Percentiles rank a stretch among this genome's conserved stretches.
Evolutionary conservation across 2,329 filamentous ascomycete genomes (phyloP).

Genomic region (Phialophora macrospora): DNA sequence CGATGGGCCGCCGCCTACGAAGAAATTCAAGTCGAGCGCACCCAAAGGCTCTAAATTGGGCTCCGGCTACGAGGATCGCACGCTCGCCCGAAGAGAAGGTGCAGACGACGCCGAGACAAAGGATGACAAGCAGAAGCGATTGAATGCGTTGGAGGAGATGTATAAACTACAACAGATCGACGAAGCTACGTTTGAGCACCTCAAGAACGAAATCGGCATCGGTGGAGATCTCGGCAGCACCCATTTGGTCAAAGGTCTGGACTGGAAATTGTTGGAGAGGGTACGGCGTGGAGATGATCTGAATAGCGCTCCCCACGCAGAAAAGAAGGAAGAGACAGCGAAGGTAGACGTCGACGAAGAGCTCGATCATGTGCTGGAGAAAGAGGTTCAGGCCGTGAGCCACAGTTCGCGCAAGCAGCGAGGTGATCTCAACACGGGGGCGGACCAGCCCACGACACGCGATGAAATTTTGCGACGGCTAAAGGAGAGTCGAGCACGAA

Average conservation of each 20-base stretch:
- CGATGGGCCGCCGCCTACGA: constrained; percentile 61
- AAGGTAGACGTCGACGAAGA: constrained; percentile 66
- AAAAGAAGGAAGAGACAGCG: constrained; percentile 40
- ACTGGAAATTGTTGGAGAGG: constrained; percentile 70
- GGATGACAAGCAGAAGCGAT: constrained; percentile 64
- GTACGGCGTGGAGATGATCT: constrained; percentile 62
- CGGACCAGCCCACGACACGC: constrained; percentile 54
- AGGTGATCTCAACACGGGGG: constrained; percentile 36
- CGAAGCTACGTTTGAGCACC: constrained; percentile 73
- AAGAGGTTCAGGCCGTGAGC: constrained; percentile 40
- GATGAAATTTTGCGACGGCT: constrained; percentile 65
- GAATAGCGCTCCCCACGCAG: constrained; percentile 43
- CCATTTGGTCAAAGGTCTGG: constrained; percentile 88
- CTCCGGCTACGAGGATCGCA: constrained; percentile 81
- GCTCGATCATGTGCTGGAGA: constrained; percentile 51
- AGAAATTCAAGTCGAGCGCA: constrained; percentile 74
- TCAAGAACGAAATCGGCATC: constrained; percentile 73
- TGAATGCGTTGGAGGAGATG: constrained; percentile 79
- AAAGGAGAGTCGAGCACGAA: constrained; percentile 55
- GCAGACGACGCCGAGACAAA: constrained; percentile 57
- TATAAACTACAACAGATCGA: constrained; percentile 86
- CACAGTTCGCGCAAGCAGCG: constrained; percentile 31
- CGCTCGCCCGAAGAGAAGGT: constrained; percentile 64
- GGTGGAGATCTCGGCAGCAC: constrained; percentile 81
- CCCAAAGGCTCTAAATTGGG: constrained; percentile 84